Percentiles rank a stretch among this genome's conserved stretches.
phyloP scores from a whole-genome alignment of 331 rosid genomes.

The Acacia concinna region DNA sequence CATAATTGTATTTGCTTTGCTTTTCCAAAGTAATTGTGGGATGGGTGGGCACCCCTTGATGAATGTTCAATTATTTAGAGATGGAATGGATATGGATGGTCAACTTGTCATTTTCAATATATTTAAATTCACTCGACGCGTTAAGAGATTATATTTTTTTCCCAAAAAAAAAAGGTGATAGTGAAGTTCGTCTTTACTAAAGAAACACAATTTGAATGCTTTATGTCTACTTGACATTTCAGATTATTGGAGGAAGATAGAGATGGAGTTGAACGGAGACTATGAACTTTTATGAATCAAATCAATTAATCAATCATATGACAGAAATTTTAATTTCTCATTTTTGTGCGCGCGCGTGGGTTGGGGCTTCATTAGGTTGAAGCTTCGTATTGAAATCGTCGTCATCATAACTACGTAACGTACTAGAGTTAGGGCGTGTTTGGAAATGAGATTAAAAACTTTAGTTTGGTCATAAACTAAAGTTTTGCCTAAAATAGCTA shows the following conservation, averaged over 20 bases:
- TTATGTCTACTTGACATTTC: conserved; percentile 13
- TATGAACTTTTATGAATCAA: background rate
- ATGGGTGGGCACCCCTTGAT: background rate
- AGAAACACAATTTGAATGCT: conserved; percentile 20
- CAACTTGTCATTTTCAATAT: conserved; percentile 9
- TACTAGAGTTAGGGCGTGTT: background rate
- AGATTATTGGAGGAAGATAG: background rate
- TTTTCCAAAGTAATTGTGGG: background rate
- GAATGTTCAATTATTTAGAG: background rate
- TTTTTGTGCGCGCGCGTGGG: background rate
- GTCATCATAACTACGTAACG: background rate
- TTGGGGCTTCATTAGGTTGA: background rate
- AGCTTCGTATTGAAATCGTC: background rate
- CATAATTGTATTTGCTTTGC: background rate
- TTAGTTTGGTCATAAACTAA: too few species aligned
- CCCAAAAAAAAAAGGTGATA: conserved; percentile 2
- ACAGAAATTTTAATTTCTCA: background rate
- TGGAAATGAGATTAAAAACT: too few species aligned
- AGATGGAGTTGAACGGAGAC: background rate
- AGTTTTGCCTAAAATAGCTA: too few species aligned
- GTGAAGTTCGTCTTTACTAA: conserved; percentile 11
- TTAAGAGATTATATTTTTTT: conserved; percentile 16
- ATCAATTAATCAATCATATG: background rate
- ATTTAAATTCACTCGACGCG: background rate
- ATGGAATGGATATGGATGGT: background rate